Conservation (phyloP, 192 early-diverging fungal genomes). For the Backusella australiensis region DNA sequence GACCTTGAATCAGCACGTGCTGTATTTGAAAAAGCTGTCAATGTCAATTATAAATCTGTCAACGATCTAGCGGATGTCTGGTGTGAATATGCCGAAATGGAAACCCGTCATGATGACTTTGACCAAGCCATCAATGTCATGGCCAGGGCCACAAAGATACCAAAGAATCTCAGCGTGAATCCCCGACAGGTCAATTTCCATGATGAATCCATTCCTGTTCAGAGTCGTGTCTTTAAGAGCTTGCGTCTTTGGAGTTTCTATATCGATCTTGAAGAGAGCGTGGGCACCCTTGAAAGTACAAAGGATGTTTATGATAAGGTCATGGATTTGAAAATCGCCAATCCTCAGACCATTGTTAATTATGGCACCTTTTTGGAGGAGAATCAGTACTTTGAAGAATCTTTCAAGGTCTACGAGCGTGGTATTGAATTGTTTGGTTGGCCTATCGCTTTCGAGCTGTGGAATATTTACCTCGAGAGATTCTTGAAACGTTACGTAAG, state of each 20-base stretch:
- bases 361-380: conserved; percentile 91
- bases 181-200: conserved; percentile 62
- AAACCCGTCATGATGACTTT: conserved; percentile 63
- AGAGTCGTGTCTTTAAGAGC: conserved; percentile 82
- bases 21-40: conserved; percentile 82
- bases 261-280: conserved; percentile 92
- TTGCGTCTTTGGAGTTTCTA: conserved; percentile 90
- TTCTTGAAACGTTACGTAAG: conserved; percentile 81
- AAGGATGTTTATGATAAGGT: conserved; percentile 88
- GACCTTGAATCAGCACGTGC: conserved; percentile 66
- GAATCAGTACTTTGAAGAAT: conserved; percentile 90
- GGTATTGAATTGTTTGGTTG: conserved; percentile 96
- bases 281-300: conserved; percentile 78
- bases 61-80: conserved; percentile 88
- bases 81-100: conserved; percentile 90
- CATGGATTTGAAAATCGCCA: conserved; percentile 91
- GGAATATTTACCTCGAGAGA: conserved; percentile 91
- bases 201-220: conserved; percentile 78
- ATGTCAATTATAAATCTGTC: conserved; percentile 76
- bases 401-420: conserved; percentile 93
- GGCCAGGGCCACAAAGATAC: conserved; percentile 74
- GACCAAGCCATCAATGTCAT: conserved; percentile 81
- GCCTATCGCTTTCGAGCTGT: conserved; percentile 95
- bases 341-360: conserved; percentile 94
- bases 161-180: conserved; percentile 40